A percentile compares a stretch with the other conserved stretches of the same genome.
Conservation (phyloP, 495 filamentous ascomycete species). For the Aspergillus carlsbadensis region DNA sequence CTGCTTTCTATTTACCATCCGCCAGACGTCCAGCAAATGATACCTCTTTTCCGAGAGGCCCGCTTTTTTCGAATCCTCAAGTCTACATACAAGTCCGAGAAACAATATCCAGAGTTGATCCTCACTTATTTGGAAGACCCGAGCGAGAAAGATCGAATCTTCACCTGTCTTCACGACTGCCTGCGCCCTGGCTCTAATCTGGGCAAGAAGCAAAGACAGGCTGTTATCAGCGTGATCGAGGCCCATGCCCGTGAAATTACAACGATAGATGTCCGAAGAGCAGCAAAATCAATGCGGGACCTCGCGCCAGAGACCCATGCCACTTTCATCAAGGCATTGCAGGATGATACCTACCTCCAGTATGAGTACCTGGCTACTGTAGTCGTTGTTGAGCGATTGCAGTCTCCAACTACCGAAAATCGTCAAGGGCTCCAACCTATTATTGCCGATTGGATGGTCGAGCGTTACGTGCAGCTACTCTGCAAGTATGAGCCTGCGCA, state of each 20-base stretch:
- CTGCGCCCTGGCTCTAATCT: conserved; percentile 70
- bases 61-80: conserved; percentile 93
- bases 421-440: too few relatives aligned
- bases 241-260: conserved; percentile 66
- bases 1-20: conserved; percentile 91
- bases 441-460: conserved; percentile 59
- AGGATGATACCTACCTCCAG: conserved; percentile 61
- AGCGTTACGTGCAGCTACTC: conserved; percentile 87
- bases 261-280: conserved; percentile 62
- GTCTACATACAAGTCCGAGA: conserved; percentile 78
- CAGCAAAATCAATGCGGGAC: conserved; percentile 67
- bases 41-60: conserved; percentile 76
- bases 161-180: conserved; percentile 78
- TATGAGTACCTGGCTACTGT: conserved; percentile 77
- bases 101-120: conserved; percentile 74
- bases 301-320: conserved; percentile 71
- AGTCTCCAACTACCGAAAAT: too few relatives aligned
- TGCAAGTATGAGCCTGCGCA: conserved; percentile 79
- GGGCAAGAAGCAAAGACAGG: conserved; percentile 69
- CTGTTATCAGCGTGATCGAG: conserved; percentile 71
- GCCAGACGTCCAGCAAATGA: conserved; percentile 69
- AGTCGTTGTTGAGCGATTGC: conserved; percentile 69
- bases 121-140: conserved; percentile 84
- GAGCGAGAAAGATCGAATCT: conserved; percentile 68
- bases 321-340: conserved; percentile 63